Evolutionary conservation across 768 basidiomycete species (phyloP), one percentile per base, ranked within the genome.

Genomic region (Lentinula boryana): DNA sequence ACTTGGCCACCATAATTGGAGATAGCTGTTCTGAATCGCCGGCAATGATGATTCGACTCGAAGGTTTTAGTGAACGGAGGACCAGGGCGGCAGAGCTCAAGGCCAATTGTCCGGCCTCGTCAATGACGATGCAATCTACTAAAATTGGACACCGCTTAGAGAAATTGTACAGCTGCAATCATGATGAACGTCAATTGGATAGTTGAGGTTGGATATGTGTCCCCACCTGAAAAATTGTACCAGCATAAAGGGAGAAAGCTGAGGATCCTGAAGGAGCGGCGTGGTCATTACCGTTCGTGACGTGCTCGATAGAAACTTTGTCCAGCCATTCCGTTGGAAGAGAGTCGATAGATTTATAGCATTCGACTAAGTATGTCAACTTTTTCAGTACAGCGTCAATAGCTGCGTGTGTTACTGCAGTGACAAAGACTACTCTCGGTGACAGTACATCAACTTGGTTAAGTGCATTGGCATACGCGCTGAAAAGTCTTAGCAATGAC

Each of bases 21-120:
- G 80, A 80, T 8, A 83, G 66, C 62, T 82, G 81, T 60, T 82
- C 78, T 0, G 79, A 80, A 64, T 83, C 81, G 10, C 81, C 81
- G 21, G 81, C 79, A 50, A 82, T 70, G 21, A 83, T 72, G 21
- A 83, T 74, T 21, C 76, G 72, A 5, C 78, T 78, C 2, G 63
- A 62, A 1, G 71, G 63, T 13, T 65, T 65, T 7, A 83, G 71
- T 16, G 74, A 74, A 10, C 80, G 73, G 36, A 82, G 67, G 1
- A 81, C 81, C 5, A 83, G 68, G 6, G 80, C 74, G 9, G 79
- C 70, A 4, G 76, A 73, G 40, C 75, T 74, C n/a, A 83, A 65
- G 1, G 78, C 72, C 4, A 83, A 75, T 67, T 83, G 81, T 6
- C 80, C 79, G 2, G 80, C 81, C 68, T 83, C 81, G 62, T 83